Evolutionary conservation across 306 rosid genomes (phyloP), one percentile per base, ranked within the genome.

Genomic region (Quercus wislizeni): DNA sequence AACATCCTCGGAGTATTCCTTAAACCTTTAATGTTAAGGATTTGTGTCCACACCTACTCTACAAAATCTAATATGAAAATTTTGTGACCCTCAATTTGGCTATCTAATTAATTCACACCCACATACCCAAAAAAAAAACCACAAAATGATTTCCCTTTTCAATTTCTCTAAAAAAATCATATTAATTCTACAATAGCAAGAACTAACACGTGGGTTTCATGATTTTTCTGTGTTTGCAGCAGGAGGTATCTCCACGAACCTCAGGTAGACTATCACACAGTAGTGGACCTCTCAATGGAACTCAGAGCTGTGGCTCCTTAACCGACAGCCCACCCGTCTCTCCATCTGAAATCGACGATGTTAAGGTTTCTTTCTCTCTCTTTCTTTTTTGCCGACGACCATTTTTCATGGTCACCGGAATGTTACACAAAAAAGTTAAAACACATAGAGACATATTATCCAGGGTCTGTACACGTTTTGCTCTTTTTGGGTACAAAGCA

Each of bases 211-310:
- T 6, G 20, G 55, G 74, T 43, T 4, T 33, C 75, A 25, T 38
- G 41, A 33, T 31, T 64, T 73, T 27, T 13, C 41, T 21, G 0
- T 27, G 41, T 28, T 33, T 13, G 73, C 86, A 91, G 93, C 93
- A 95, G 83, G 99, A 95, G 17, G 90, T 87, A 0, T 95, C 99
- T 4, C 98, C 99, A 21, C 83, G 98, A 65, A 95, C 98, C 17
- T 95, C 98, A 55, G 99, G 99, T 27, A 82, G 99, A 81, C 87
- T 93, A 55, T 93, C 98, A 4, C 96, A 95, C 54, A 95, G 99
- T 71, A 93, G 98, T 70, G 99, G 98, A 17, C 97, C 98, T 80
- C 97, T 95, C n/a, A 94, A 91, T 78, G 97, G 91, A 62, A 82
- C 89, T 10, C 92, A 85, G n/a, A 88, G 94, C 25, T 88, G 94